phyloP scores from a whole-genome alignment of 1,284 basidiomycete genomes.

The Dichomitus squalens region DNA sequence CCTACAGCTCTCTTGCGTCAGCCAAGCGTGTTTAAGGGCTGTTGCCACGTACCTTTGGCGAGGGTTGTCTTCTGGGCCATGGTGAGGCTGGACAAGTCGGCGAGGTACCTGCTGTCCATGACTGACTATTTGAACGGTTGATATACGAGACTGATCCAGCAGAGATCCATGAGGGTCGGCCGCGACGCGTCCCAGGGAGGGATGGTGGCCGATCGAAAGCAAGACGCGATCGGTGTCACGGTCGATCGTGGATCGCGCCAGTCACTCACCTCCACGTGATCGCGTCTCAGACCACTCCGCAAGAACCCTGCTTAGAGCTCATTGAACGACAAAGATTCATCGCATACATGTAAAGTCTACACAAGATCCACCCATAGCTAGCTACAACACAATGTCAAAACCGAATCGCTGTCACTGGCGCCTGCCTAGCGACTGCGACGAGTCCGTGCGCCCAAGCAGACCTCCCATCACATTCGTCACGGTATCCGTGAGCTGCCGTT shows the following conservation, averaged over 20 bases:
- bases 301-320: too few species aligned
- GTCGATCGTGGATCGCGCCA: background rate
- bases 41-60: slow-evolving; percentile 19
- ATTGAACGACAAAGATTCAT: too few species aligned
- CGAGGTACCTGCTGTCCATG: slow-evolving; percentile 16
- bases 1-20: slow-evolving; percentile 13
- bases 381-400: background rate
- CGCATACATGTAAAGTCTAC: background rate
- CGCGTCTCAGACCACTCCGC: background rate
- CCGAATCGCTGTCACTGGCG: slow-evolving; percentile 16
- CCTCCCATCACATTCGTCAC: slow-evolving; percentile 79
- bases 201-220: slow-evolving; percentile 7
- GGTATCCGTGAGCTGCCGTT: slow-evolving; percentile 72
- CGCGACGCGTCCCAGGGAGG: background rate
- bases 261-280: background rate
- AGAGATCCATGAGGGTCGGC: background rate
- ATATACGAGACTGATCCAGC: background rate
- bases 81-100: slow-evolving; percentile 7
- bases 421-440: slow-evolving; percentile 33
- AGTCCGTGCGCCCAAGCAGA: slow-evolving; percentile 42
- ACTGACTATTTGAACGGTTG: background rate
- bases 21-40: background rate
- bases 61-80: slow-evolving; percentile 22
- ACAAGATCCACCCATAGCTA: background rate
- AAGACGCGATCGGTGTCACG: slow-evolving; percentile 16